phyloP scores from a whole-genome alignment of 768 basidiomycete genomes.

The Boletus edulis region DNA sequence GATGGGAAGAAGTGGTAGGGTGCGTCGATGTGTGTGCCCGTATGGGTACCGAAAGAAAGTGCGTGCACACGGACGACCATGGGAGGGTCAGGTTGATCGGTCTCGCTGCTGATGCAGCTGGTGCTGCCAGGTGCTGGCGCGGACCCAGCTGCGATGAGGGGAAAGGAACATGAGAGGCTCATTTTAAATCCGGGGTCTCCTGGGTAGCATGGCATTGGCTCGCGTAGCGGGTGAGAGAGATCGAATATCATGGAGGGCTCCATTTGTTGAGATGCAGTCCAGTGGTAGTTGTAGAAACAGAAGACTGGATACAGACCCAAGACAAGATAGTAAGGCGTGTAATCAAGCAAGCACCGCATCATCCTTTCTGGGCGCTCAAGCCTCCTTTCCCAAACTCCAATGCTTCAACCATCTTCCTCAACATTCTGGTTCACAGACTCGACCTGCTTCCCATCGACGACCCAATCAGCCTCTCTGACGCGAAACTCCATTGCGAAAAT shows the following conservation, averaged over 20 bases:
- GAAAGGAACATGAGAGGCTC: conserved; percentile 16
- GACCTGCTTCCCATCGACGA: background rate
- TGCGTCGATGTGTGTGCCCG: conserved; percentile 79
- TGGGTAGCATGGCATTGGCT: conserved; percentile 27
- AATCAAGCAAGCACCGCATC: no score
- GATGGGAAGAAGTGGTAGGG: conserved; percentile 67
- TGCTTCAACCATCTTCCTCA: conserved; percentile 1
- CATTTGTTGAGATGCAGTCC: conserved; percentile 6
- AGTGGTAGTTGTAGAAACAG: background rate
- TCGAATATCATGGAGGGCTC: conserved; percentile 17
- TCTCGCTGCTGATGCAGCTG: no score
- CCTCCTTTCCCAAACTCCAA: no score
- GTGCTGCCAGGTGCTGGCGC: background rate
- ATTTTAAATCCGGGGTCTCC: conserved; percentile 27
- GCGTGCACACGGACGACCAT: conserved; percentile 27
- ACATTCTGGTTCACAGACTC: background rate
- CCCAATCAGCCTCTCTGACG: conserved; percentile 19
- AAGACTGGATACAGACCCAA: background rate
- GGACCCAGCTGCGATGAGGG: conserved; percentile 1
- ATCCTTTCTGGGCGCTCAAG: no score
- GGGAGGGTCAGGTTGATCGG: background rate
- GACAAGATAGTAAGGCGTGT: no score
- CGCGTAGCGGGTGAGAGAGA: conserved; percentile 25
- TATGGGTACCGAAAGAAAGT: conserved; percentile 63
- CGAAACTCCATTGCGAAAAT: conserved; percentile 8